A percentile compares a stretch with the other conserved stretches of the same genome.
These are phyloP conservation scores for Calocera viscosa DNA, from an alignment of 768 basidiomycete species.

Conservation along the genomic window DNA sequence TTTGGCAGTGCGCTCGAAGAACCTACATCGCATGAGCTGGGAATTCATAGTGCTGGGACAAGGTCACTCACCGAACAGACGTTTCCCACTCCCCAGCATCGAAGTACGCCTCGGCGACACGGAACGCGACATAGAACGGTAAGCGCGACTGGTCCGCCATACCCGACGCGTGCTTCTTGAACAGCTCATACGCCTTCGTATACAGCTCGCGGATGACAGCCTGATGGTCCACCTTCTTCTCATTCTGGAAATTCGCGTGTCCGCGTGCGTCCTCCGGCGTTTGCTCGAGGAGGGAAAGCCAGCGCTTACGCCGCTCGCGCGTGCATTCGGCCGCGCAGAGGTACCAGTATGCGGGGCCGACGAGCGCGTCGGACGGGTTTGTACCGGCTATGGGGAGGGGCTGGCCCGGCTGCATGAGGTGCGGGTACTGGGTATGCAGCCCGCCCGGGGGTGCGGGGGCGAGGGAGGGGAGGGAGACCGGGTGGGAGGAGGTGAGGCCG, in stretches of 20 bases:
- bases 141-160: constrained; percentile 56
- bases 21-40: constrained; percentile 35
- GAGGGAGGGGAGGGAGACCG: constrained; percentile 19
- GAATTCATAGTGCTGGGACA: neutral
- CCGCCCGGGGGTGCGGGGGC: constrained; percentile 19
- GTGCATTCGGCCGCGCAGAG: constrained; percentile 80
- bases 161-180: constrained; percentile 54
- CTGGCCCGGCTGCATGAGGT: constrained; percentile 18
- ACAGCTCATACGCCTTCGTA: constrained; percentile 85
- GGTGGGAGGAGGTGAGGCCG: constrained; percentile 31
- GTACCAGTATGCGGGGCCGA: constrained; percentile 89
- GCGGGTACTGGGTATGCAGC: constrained; percentile 23
- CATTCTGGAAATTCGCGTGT: constrained; percentile 63
- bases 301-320: constrained; percentile 58
- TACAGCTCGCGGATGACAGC: constrained; percentile 81
- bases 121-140: constrained; percentile 80
- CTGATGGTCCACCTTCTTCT: constrained; percentile 85
- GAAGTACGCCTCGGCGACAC: constrained; percentile 79
- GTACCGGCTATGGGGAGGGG: constrained; percentile 28
- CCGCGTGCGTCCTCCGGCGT: constrained; percentile 29
- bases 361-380: constrained; percentile 71
- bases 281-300: constrained; percentile 42
- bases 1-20: constrained; percentile 84
- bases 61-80: constrained; percentile 57
- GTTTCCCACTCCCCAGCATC: constrained; percentile 71